Evolutionary conservation across 2,329 filamentous ascomycete genomes (phyloP), one percentile per base, ranked within the genome.

Genomic region (Alternaria conjuncta): DNA sequence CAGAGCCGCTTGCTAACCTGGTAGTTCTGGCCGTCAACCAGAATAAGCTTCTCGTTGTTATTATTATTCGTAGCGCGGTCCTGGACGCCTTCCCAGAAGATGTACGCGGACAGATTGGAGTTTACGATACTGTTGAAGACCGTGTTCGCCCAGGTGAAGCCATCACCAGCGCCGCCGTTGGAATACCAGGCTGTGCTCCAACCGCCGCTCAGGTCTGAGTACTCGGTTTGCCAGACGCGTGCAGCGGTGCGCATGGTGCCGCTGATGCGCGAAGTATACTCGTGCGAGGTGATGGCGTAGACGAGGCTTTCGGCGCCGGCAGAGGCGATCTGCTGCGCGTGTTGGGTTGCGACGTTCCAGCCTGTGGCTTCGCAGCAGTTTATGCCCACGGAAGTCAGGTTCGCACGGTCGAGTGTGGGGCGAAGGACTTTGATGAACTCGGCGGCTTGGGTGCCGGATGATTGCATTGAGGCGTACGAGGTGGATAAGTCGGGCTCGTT

Each of bases 81-180:
- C 25, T 82, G 79, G 15, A 74, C 71, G 20, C 85, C 84, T 71
- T 85, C 83, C 86, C 86, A 88, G 76, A 86, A 87, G 6, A 88
- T 78, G 68, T 87, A 87, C 0, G 82, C 86, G 8, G 81, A 84
- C 6, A 85, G 77, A 67, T 85, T 84, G 23, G 80, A 81, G 68
- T 82, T 82, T 6, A 84, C 79, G 13, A 88, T 76, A 20, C 82
- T n/a, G 36, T 41, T 41, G n/a, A 41, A 41, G 36, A 41, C 36
- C 9, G 36, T 41, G 36, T 41, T 41, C 4, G 36, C 36, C 36
- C 36, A 41, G n/a, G 36, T 41, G n/a, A 41, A 41, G 36, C 36
- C 36, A n/a, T 41, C 36, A n/a, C 36, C 36, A 9, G 36, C 36
- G 6, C 36, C 36, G 8, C 36, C 36, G n/a, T 41, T 41, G 36